Evolutionary conservation across 2,329 filamentous ascomycete genomes (phyloP).

Genomic region (Westerdykella aurantiaca): DNA sequence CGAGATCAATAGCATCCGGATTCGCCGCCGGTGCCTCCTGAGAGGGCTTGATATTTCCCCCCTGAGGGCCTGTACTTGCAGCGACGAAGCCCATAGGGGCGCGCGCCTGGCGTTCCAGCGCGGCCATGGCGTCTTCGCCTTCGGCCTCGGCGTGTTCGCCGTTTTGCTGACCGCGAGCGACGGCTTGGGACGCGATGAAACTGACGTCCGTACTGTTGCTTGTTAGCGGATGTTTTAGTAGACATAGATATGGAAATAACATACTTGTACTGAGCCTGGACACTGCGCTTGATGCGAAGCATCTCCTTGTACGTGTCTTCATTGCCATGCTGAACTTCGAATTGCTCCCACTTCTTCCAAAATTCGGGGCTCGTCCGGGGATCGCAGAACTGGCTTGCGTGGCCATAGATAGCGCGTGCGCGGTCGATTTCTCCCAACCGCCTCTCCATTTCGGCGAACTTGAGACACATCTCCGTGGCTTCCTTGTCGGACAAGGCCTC

Average conservation of each 20-base stretch:
- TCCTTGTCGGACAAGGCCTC: conserved; percentile 87
- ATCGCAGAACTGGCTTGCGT: conserved; percentile 96
- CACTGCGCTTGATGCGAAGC: conserved; percentile 93
- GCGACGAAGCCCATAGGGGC: conserved; percentile 89
- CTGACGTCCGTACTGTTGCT: conserved; percentile 73
- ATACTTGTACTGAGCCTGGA: conserved; percentile 93
- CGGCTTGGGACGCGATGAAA: conserved; percentile 92
- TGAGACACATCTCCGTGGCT: conserved; percentile 96
- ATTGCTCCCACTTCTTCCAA: conserved; percentile 95
- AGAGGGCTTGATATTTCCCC: conserved; percentile 48
- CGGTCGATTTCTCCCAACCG: conserved; percentile 89
- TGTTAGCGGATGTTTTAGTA: conserved; percentile 29
- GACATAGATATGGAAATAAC: conserved; percentile 17
- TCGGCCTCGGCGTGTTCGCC: conserved; percentile 44
- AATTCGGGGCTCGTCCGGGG: conserved; percentile 83
- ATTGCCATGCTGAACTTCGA: conserved; percentile 96
- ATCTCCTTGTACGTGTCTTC: conserved; percentile 99
- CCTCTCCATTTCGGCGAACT: conserved; percentile 96
- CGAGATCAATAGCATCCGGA: conserved; percentile 79
- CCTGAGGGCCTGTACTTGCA: conserved; percentile 68
- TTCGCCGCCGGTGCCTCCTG: conserved; percentile 55
- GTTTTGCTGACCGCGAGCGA: conserved; percentile 70
- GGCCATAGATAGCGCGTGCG: conserved; percentile 89
- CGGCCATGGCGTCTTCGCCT: conserved; percentile 77
- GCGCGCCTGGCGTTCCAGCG: conserved; percentile 78